Conservation (phyloP, 2,329 filamentous ascomycete species). For the Lasiodiplodia theobromae region DNA sequence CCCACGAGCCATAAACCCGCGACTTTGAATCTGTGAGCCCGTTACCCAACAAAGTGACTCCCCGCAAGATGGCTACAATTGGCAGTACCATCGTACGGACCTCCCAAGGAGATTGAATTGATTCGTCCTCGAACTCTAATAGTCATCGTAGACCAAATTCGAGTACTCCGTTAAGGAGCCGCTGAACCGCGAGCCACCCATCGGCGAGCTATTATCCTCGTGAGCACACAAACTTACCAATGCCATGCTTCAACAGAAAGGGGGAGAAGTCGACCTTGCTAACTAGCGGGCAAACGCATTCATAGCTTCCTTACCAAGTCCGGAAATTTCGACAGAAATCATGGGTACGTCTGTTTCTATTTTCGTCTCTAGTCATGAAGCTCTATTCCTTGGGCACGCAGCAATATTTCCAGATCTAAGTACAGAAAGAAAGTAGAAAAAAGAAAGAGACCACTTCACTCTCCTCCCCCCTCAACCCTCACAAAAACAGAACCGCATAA, state of each 20-base stretch:
- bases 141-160: not conserved
- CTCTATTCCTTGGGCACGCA: not conserved
- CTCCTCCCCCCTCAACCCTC: not conserved
- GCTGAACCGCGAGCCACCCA: conserved; percentile 57
- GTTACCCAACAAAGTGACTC: conserved; percentile 3
- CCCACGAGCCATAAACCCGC: not conserved
- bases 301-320: conserved; percentile 57
- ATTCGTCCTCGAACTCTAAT: not conserved
- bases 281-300: not conserved
- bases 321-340: conserved; percentile 65
- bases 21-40: not conserved
- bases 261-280: not conserved
- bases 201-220: conserved; percentile 55
- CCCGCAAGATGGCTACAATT: not conserved
- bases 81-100: not conserved
- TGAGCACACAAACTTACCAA: conserved; percentile 27
- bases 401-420: not conserved
- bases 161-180: conserved; percentile 55
- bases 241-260: not conserved
- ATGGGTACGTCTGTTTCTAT: conserved; percentile 44
- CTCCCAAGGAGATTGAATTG: not conserved
- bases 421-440: not conserved
- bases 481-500: not conserved
- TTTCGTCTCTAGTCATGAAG: not conserved
- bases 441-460: not conserved